phyloP scores from a whole-genome alignment of 164 flowering plant genomes.

The Tetrastigma voinierianum region DNA sequence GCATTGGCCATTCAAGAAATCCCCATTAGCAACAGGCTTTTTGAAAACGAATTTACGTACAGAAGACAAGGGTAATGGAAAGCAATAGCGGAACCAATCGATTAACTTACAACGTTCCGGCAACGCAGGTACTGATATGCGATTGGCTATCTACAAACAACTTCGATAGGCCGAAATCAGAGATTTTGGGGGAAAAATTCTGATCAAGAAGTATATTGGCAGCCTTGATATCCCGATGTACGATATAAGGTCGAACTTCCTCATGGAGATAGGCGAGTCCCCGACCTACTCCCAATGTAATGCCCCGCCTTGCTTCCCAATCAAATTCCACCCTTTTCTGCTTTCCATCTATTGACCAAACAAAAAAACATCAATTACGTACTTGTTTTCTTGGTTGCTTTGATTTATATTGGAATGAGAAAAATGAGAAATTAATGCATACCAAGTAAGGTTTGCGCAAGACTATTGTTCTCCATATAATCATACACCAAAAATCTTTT shows the following conservation, averaged over 20 bases:
- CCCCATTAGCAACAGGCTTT: constrained; percentile 2
- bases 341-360: constrained; percentile 33
- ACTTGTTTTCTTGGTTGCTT: too few relatives aligned
- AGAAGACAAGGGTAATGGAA: background rate
- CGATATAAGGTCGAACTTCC: constrained; percentile 45
- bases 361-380: too few relatives aligned
- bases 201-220: constrained; percentile 64
- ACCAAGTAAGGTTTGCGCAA: constrained; percentile 46
- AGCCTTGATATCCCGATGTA: constrained; percentile 65
- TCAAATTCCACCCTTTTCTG: constrained; percentile 34
- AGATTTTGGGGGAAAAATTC: constrained; percentile 49
- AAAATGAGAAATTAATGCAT: background rate
- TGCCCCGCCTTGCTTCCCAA: constrained; percentile 41
- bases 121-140: too few relatives aligned
- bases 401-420: background rate
- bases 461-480: constrained; percentile 61
- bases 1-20: constrained; percentile 13
- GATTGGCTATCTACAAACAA: constrained; percentile 35
- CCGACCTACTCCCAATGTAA: constrained; percentile 49
- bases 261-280: constrained; percentile 59
- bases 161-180: constrained; percentile 70
- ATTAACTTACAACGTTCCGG: constrained; percentile 68
- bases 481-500: constrained; percentile 51
- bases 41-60: background rate
- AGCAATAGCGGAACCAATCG: background rate